Base-by-base conservation (phyloP, 129 eudicot genomes). In the Lactuca saligna region DNA sequence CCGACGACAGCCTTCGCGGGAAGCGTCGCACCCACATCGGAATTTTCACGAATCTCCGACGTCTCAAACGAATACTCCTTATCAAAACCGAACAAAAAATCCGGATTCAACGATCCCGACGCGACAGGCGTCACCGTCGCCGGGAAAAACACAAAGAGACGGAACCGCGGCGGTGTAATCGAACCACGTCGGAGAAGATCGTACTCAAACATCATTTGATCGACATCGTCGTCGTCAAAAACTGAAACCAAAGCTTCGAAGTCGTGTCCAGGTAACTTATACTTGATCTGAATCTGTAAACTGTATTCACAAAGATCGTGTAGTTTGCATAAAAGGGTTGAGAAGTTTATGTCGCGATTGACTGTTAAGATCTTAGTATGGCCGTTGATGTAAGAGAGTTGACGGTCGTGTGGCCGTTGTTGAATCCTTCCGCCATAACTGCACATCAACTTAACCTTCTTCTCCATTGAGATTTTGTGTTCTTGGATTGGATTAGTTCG, bases 161-260 rank as follows among this genome's bases (percentile, higher is more conserved):
- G 81, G 7, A 86, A 69, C 60, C 92, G 59, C 31, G 73, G 66
- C 35, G 91, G 80, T 51, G 67, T 78, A 65, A 65, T 11, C n/a
- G 83, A 73, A 15, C 42, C 62, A 55, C 35, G 54, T 65, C 63
- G 84, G 51, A 85, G 51, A 75, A 75, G 80, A 51, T 82, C 87
- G 77, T 85, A 85, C 75, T 85, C 87, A 12, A 77, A 70, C 87
- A 85, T 85, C 91, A 85, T 85, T 74, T 82, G 82, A 55, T 77
- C 74, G 38, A 79, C 73, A 56, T 85, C 91, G 9, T 79, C 87
- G 25, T 79, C 91, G 72, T 85, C 78, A 41, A 80, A 61, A n/a
- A 85, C 12, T 12, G 87, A 79, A 20, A 85, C 72, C 63, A 85
- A 63, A 16, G 76, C 68, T 66, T 82, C 85, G 3, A 82, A 74